These are phyloP conservation scores for Acanthamoeba rhysodes DNA, from an alignment of 208 protist species.

Conservation along the genomic window DNA sequence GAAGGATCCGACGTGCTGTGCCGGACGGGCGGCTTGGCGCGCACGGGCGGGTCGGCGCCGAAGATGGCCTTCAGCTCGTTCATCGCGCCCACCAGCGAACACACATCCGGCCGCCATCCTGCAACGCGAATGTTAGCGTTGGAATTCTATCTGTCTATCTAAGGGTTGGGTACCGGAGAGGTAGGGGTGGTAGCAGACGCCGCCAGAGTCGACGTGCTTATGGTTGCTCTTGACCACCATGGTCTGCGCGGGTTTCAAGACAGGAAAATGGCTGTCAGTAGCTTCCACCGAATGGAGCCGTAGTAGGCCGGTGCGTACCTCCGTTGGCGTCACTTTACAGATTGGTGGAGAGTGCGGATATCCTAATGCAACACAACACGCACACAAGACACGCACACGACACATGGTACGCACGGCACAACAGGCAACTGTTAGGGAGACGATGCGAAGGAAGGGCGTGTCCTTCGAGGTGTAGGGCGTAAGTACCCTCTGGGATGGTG, in stretches of 20 bases:
- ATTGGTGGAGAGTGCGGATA: background rate
- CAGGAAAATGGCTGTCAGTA: background rate
- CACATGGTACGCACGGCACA: background rate
- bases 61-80: constrained; percentile 35
- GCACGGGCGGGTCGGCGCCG: background rate
- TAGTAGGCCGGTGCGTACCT: background rate
- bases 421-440: background rate
- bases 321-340: constrained; percentile 20
- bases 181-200: constrained; percentile 13
- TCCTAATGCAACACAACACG: background rate
- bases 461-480: background rate
- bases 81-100: background rate
- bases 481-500: background rate
- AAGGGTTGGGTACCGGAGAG: background rate
- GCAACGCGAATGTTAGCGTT: too few relatives aligned
- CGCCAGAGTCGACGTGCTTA: constrained; percentile 40
- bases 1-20: background rate
- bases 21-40: background rate
- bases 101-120: background rate
- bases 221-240: constrained; percentile 51
- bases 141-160: background rate
- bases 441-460: background rate
- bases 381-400: background rate
- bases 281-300: background rate
- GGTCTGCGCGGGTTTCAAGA: background rate